Percentiles rank a stretch among this genome's conserved stretches.
These are phyloP conservation scores for Verticillium nubilum DNA, from an alignment of 2,329 filamentous ascomycete species.

Conservation along the genomic window DNA sequence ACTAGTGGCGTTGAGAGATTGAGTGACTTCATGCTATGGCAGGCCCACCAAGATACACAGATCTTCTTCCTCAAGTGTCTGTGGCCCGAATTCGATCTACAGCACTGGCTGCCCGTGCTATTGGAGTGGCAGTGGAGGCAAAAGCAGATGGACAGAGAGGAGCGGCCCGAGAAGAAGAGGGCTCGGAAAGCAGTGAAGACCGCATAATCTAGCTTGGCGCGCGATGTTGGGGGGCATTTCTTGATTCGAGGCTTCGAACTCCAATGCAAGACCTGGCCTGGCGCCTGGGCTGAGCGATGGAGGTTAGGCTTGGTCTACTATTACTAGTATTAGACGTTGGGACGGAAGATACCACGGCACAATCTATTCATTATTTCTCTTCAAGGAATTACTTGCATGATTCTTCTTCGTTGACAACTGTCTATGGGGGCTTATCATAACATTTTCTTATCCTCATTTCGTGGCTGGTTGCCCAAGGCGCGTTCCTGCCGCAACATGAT, in stretches of 20 bases:
- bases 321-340: background rate
- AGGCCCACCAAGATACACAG: conserved; percentile 87
- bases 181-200: conserved; percentile 4
- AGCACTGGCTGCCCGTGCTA: conserved; percentile 87
- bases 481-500: too few relatives aligned
- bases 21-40: conserved; percentile 99
- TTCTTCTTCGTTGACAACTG: too few relatives aligned
- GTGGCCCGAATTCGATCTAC: conserved; percentile 95
- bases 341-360: conserved; percentile 2
- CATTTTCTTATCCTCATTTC: too few relatives aligned
- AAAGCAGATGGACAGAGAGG: conserved; percentile 51
- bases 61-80: conserved; percentile 88
- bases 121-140: conserved; percentile 79
- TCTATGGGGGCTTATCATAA: too few relatives aligned
- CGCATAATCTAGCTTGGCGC: background rate
- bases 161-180: conserved; percentile 29
- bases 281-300: background rate
- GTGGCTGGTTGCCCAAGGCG: too few relatives aligned
- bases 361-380: background rate
- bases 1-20: conserved; percentile 90
- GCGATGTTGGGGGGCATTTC: background rate
- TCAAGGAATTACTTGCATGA: too few relatives aligned
- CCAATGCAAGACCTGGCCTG: background rate
- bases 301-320: background rate
- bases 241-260: background rate